Conservation (phyloP, 805 yeast genomes). For the Metschnikowia orientalis region DNA sequence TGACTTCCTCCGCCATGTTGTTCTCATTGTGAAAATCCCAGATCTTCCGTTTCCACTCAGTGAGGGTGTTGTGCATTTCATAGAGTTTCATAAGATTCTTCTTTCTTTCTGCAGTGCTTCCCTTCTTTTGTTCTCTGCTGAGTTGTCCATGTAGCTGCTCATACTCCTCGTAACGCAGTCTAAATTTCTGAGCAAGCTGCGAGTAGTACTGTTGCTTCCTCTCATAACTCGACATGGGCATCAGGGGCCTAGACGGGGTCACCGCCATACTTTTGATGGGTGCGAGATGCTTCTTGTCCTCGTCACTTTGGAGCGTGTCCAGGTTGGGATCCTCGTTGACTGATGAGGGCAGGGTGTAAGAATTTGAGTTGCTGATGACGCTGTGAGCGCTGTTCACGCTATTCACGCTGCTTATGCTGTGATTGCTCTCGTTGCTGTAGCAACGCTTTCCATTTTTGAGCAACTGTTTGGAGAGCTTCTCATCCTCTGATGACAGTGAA, state of each 20-base stretch:
- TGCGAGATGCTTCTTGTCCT: conserved; percentile 9
- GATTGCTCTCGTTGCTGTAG: conserved; percentile 12
- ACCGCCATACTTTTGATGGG: conserved; percentile 5
- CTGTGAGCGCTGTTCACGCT: conserved; percentile 6
- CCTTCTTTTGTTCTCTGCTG: conserved; percentile 10
- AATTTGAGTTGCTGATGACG: conserved; percentile 8
- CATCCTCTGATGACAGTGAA: conserved; percentile 23
- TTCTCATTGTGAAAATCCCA: conserved; percentile 43
- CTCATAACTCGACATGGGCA: conserved; percentile 15
- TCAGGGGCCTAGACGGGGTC: conserved; percentile 15
- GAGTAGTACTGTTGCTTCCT: conserved; percentile 18
- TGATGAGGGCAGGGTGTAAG: conserved; percentile 37
- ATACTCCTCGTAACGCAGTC: conserved; percentile 15
- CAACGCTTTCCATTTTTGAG: conserved; percentile 14
- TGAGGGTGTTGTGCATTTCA: conserved; percentile 48
- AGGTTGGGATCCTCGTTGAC: conserved; percentile 24
- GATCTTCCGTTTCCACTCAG: conserved; percentile 52
- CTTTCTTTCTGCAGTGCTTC: conserved; percentile 12
- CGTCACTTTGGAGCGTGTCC: conserved; percentile 13
- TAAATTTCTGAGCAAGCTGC: conserved; percentile 17
- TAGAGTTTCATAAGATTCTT: conserved; percentile 35
- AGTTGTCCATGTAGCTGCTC: conserved; percentile 14
- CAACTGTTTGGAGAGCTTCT: conserved; percentile 15
- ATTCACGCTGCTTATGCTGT: conserved; percentile 14
- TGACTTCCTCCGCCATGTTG: conserved; percentile 29